A percentile compares a stretch with the other conserved stretches of the same genome.
These are phyloP conservation scores for Adiantum capillusveneris DNA, from an alignment of 75 land plant species.

Conservation along the genomic window DNA sequence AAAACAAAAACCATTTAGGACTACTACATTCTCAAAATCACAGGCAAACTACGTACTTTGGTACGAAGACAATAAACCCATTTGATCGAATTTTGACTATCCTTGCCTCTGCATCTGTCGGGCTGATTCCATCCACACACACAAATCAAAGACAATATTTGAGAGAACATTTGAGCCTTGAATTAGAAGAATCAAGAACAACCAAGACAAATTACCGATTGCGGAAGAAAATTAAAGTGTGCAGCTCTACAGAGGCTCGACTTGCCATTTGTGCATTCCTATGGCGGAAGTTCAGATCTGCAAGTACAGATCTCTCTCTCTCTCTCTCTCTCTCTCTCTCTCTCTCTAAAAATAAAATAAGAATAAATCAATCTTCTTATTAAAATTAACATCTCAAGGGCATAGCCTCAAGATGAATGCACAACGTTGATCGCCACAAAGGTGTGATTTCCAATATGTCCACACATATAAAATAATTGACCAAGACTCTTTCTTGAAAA, in stretches of 20 bases:
- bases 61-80: conserved; percentile 96
- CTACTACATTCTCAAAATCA: conserved; percentile 6
- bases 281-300: conserved; percentile 92
- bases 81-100: conserved; percentile 83
- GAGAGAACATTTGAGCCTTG: background rate
- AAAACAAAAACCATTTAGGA: too few relatives aligned
- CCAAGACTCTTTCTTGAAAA: too few relatives aligned
- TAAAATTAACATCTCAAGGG: too few relatives aligned
- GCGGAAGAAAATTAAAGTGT: conserved; percentile 84
- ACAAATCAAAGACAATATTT: background rate
- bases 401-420: too few relatives aligned
- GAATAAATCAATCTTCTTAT: too few relatives aligned
- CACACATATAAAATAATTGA: too few relatives aligned
- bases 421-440: too few relatives aligned
- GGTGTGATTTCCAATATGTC: too few relatives aligned
- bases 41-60: conserved; percentile 66
- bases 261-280: conserved; percentile 99
- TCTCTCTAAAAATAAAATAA: too few relatives aligned
- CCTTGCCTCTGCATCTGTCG: conserved; percentile 82
- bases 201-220: conserved; percentile 70
- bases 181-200: too few relatives aligned
- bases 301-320: too few relatives aligned
- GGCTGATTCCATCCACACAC: conserved; percentile 40
- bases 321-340: too few relatives aligned
- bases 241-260: conserved; percentile 98